Conservation (phyloP, 2,329 filamentous ascomycete species). For the Dactylonectria macrodidyma region DNA sequence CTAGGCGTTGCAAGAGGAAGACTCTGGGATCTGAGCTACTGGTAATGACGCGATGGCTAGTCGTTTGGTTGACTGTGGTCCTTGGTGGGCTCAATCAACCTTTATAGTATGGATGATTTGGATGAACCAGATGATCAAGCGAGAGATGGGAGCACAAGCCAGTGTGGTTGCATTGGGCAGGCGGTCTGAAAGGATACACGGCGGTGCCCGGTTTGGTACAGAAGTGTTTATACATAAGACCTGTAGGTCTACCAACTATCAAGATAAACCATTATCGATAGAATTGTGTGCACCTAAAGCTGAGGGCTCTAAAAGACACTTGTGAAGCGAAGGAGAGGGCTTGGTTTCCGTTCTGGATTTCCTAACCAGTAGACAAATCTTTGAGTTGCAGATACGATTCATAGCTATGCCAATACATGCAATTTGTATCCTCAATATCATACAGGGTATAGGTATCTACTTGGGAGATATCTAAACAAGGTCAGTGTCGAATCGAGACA, state of each 20-base stretch:
- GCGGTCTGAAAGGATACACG: conserved; percentile 35
- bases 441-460: neutral
- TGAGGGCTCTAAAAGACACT: conserved; percentile 33
- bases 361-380: conserved; percentile 7
- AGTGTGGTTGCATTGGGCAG: conserved; percentile 25
- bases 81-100: conserved; percentile 23
- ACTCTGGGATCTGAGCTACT: conserved; percentile 28
- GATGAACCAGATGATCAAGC: conserved; percentile 26
- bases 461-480: neutral
- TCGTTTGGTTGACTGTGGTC: conserved; percentile 21
- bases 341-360: conserved; percentile 5
- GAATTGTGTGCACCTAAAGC: conserved; percentile 41
- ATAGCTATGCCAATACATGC: conserved; percentile 38
- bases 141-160: conserved; percentile 27
- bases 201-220: conserved; percentile 37
- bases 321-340: conserved; percentile 18
- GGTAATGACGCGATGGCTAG: conserved; percentile 27
- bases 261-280: conserved; percentile 38
- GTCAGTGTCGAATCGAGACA: neutral
- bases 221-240: conserved; percentile 37
- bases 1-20: conserved; percentile 42
- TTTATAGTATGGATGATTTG: conserved; percentile 24
- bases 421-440: conserved; percentile 24
- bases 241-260: conserved; percentile 23
- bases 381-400: conserved; percentile 32